Base-by-base conservation (phyloP, 306 rosid genomes). In the Ammopiptanthus mongolicus region DNA sequence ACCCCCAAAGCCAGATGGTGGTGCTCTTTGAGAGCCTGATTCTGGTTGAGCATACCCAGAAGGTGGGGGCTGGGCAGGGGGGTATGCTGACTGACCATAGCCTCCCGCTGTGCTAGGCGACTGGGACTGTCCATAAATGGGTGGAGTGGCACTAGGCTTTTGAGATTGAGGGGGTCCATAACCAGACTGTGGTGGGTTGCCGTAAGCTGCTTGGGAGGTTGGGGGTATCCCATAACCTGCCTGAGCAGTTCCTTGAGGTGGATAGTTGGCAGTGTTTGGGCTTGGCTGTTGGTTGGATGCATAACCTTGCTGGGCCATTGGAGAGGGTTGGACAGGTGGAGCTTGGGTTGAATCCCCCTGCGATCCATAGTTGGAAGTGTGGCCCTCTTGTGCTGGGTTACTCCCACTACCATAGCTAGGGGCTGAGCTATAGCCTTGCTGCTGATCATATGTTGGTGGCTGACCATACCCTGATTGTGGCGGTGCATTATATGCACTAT, bases 401-500 rank as follows among this genome's bases (percentile, higher is more conserved):
- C 83, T 78, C 70, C 73, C 97, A 75, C 75, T 81, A 47, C 91
- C 87, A 74, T 87, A 90, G 80, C 80, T 63, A 8, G 96, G 59
- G 50, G 88, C 91, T 63, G 96, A 67, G 37, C 83, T 60, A 84
- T 91, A 91, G 17, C 97, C 88, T 71, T 94, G 96, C 63, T 89
- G 98, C 67, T 94, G 98, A 76, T 94, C 98, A 69, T 91, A 94
- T 1, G 96, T 13, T 0, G 88, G 85, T 29, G 86, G 94, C 79
- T 93, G 98, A 8, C 90, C 92, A 70, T 94, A 94, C 60, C 98
- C 94, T 41, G 97, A 83, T 55, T 94, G 97, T 69, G 91, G 82
- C 5, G 77, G 84, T 4, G 96, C 90, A 25, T 78, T 83, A 68
- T 94, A 94, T 8, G 86, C 92, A 81, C 86, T 78, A 52, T 91